Evolutionary conservation across 192 early-diverging fungal genomes (phyloP).

Genomic region (Podila minutissima): DNA sequence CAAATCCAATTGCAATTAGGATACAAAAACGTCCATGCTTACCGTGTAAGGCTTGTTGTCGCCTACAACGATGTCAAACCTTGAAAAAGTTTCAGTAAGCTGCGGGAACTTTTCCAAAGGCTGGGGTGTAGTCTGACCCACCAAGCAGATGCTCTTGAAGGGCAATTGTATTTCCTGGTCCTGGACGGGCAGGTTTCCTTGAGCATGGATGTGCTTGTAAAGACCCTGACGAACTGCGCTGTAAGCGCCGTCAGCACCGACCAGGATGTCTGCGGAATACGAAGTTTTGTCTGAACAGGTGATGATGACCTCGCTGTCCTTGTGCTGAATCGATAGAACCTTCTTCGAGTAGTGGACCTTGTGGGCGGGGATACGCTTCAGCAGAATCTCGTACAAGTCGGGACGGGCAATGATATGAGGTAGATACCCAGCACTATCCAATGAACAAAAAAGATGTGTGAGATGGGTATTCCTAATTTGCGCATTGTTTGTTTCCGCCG

Average conservation of each 20-base stretch:
- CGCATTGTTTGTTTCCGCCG: no score
- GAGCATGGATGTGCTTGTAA: conserved; percentile 8
- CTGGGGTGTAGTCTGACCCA: not conserved
- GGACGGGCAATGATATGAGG: conserved; percentile 22
- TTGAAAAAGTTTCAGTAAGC: not conserved
- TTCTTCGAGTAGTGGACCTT: conserved; percentile 30
- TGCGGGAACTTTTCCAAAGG: not conserved
- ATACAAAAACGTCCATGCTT: not conserved
- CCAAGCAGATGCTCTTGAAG: conserved; percentile 1
- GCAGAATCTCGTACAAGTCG: conserved; percentile 13
- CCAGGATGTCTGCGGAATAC: conserved; percentile 38
- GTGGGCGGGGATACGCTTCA: conserved; percentile 10
- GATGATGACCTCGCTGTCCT: conserved; percentile 15
- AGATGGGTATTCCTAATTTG: no score
- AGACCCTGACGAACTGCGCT: conserved; percentile 28
- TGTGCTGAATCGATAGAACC: conserved; percentile 19
- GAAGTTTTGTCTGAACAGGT: conserved; percentile 26
- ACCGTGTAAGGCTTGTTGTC: not conserved
- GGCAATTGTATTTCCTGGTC: not conserved
- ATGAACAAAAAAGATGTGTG: no score
- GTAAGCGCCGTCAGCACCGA: conserved; percentile 50
- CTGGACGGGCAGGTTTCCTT: not conserved
- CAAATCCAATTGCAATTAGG: not conserved
- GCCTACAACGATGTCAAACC: conserved; percentile 1
- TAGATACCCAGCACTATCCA: conserved; percentile 20